Evolutionary conservation across 768 basidiomycete species (phyloP).

Genomic region (Suillus lakei): DNA sequence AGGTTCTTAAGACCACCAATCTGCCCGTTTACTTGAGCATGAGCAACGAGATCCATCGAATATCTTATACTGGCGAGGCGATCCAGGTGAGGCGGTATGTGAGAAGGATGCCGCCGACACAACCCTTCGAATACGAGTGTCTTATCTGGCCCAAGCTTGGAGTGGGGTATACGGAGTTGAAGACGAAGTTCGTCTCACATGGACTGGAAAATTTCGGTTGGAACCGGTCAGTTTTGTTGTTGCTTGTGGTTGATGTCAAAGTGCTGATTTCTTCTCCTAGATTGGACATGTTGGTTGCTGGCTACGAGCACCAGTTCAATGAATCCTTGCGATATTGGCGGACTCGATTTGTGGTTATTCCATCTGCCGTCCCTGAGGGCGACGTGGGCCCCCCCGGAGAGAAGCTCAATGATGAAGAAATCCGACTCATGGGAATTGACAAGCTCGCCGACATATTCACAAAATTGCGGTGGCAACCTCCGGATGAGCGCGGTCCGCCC

Average conservation of each 20-base stretch:
- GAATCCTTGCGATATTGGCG: slow-evolving; percentile 92
- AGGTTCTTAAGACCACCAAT: slow-evolving; percentile 59
- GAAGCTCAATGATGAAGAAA: slow-evolving; percentile 83
- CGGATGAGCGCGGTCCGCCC: slow-evolving; percentile 43
- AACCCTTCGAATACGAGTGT: slow-evolving; percentile 80
- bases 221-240: slow-evolving; percentile 65
- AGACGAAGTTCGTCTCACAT: slow-evolving; percentile 75
- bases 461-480: slow-evolving; percentile 78
- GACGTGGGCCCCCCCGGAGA: slow-evolving; percentile 70
- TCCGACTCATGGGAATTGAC: slow-evolving; percentile 86
- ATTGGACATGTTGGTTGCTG: slow-evolving; percentile 83
- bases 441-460: slow-evolving; percentile 90
- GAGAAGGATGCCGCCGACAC: slow-evolving; percentile 66
- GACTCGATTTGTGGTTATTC: slow-evolving; percentile 92
- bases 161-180: slow-evolving; percentile 82
- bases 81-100: slow-evolving; percentile 90
- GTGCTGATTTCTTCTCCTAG: slow-evolving; percentile 40
- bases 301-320: slow-evolving; percentile 79
- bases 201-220: slow-evolving; percentile 85
- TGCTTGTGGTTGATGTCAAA: slow-evolving; percentile 7
- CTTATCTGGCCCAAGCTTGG: slow-evolving; percentile 94
- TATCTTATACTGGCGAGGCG: slow-evolving; percentile 89
- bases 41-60: slow-evolving; percentile 93
- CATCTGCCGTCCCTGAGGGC: slow-evolving; percentile 66
- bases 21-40: slow-evolving; percentile 91